These are phyloP conservation scores for Soucietia sequanensis DNA, from an alignment of 805 yeast genomes.

Conservation along the genomic window DNA sequence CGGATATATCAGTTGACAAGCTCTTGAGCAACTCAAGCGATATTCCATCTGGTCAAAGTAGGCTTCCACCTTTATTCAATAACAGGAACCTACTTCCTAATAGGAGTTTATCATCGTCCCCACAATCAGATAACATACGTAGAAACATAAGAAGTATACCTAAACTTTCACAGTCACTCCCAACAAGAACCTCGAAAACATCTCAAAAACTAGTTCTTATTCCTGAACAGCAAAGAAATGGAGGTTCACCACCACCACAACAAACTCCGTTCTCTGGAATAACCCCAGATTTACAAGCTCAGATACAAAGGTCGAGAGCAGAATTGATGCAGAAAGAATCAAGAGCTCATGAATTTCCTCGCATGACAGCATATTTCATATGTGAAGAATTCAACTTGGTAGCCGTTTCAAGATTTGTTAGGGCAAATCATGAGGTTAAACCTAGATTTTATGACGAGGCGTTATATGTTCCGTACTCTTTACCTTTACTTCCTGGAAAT, in stretches of 20 bases:
- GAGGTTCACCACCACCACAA: conserved; percentile 14
- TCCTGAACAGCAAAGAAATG: conserved; percentile 54
- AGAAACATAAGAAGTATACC: conserved; percentile 49
- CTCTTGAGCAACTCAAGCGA: conserved; percentile 77
- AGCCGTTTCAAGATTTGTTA: conserved; percentile 61
- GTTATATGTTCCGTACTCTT: conserved; percentile 82
- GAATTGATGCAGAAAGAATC: conserved; percentile 59
- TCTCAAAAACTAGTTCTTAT: conserved; percentile 84
- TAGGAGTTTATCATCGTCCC: conserved; percentile 20
- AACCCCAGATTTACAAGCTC: conserved; percentile 20
- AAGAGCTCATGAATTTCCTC: conserved; percentile 62
- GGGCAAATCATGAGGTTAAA: conserved; percentile 72
- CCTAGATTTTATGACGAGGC: conserved; percentile 91
- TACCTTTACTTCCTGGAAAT: conserved; percentile 83
- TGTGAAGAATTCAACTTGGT: conserved; percentile 77
- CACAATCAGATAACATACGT: conserved; percentile 8
- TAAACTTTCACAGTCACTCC: conserved; percentile 53
- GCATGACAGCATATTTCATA: conserved; percentile 90
- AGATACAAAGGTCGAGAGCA: conserved; percentile 46
- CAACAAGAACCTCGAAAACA: conserved; percentile 78
- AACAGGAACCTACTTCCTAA: conserved; percentile 9
- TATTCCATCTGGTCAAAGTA: conserved; percentile 76
- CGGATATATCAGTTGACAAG: conserved; percentile 79
- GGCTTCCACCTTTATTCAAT: conserved; percentile 35
- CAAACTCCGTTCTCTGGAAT: conserved; percentile 5